A percentile compares a stretch with the other conserved stretches of the same genome.
phyloP scores from a whole-genome alignment of 768 basidiomycete species.

The Lactarius akahatsu region DNA sequence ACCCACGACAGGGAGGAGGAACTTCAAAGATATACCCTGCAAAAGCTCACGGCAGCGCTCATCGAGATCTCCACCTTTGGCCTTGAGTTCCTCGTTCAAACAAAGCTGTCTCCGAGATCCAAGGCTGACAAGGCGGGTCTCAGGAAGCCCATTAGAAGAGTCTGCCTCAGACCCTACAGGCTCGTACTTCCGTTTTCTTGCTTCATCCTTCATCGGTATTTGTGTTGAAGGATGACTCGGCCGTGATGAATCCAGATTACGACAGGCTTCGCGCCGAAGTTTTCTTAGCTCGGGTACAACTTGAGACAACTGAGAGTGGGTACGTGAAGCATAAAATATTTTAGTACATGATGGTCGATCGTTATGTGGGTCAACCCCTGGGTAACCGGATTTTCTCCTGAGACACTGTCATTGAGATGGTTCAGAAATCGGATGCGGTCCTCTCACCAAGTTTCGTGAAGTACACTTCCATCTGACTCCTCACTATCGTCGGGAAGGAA shows the following conservation, averaged over 20 bases:
- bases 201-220: not conserved
- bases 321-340: slow-evolving; percentile 93
- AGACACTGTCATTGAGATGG: not conserved
- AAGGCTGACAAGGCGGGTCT: slow-evolving; percentile 72
- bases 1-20: not conserved
- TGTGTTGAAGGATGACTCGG: not conserved
- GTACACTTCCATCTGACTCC: not conserved
- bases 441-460: slow-evolving; percentile 1
- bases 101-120: slow-evolving; percentile 91
- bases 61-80: slow-evolving; percentile 68
- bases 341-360: slow-evolving; percentile 70
- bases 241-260: not conserved
- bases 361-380: slow-evolving; percentile 31
- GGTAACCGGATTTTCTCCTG: slow-evolving; percentile 11
- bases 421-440: not conserved
- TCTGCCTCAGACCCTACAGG: slow-evolving; percentile 27
- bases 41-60: slow-evolving; percentile 84
- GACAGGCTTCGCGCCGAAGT: slow-evolving; percentile 48
- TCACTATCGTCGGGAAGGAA: slow-evolving; percentile 24
- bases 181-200: slow-evolving; percentile 15
- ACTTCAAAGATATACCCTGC: slow-evolving; percentile 46
- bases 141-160: slow-evolving; percentile 27
- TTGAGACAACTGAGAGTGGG: slow-evolving; percentile 94
- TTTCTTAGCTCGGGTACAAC: slow-evolving; percentile 80
- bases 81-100: slow-evolving; percentile 77